Evolutionary conservation across 2,329 filamentous ascomycete species (phyloP).

Genomic region (Drechslerella dactyloides): DNA sequence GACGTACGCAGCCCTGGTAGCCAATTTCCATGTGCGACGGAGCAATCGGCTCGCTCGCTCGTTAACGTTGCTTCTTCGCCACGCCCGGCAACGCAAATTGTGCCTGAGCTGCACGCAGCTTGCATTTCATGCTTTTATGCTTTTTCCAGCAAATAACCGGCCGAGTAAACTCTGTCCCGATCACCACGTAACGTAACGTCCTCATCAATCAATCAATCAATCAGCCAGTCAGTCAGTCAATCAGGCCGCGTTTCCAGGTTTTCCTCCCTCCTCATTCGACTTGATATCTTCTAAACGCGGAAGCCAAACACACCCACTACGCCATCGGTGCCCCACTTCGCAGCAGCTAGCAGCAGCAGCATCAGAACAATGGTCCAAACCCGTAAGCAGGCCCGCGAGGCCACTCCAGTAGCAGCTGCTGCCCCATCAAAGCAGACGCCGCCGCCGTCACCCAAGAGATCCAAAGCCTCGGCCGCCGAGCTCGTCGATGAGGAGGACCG

Average conservation of each 20-base stretch:
- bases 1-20: slow-evolving; percentile 5
- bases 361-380: slow-evolving; percentile 44
- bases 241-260: neutral
- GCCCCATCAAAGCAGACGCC: slow-evolving; percentile 32
- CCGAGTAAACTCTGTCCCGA: neutral
- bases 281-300: neutral
- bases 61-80: slow-evolving; percentile 13
- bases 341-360: slow-evolving; percentile 5
- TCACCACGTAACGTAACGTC: neutral
- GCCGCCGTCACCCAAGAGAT: slow-evolving; percentile 27
- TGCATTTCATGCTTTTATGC: neutral
- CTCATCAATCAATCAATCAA: neutral
- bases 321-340: neutral
- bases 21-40: slow-evolving; percentile 22
- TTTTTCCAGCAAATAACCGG: neutral
- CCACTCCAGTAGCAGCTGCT: slow-evolving; percentile 34
- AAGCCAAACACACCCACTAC: neutral
- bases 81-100: slow-evolving; percentile 36
- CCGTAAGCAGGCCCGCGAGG: slow-evolving; percentile 27
- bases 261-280: neutral
- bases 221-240: too few species aligned
- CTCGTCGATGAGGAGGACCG: slow-evolving; percentile 51
- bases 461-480: slow-evolving; percentile 15
- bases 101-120: neutral
- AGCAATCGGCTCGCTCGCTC: slow-evolving; percentile 32